Base-by-base conservation (phyloP, 2,329 filamentous ascomycete species). In the Penicillium sp. region DNA sequence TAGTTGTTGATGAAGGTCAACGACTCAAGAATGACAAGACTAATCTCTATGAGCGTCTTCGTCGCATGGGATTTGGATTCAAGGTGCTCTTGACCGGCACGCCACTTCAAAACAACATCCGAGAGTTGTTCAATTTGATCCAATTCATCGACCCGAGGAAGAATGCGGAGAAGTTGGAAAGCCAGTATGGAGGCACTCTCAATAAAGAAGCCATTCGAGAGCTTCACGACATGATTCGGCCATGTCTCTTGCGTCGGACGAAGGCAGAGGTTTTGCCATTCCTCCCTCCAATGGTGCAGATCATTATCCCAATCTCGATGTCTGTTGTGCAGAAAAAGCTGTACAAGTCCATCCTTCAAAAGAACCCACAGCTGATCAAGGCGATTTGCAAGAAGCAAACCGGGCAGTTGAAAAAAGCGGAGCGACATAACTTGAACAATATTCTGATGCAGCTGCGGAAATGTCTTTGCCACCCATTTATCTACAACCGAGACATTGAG, bases 251-350 rank as follows among this genome's bases (percentile, higher is more conserved):
- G 29, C 82, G 87, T 43, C 86, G 94, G 41, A 97, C 94, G 2
- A 99, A 99, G 70, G 86, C 86, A 11, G 87, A 93, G 57, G 93
- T 97, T 0, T 79, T 99, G 48, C 93, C 90, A 36, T 96, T 97
- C 72, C 78, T 99, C 9, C 94, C 94, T 0, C 87, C 93, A 0
- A 91, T 99, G 84, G 88, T 89, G 1, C 93, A 97, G 67, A 91
- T 99, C 63, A 97, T 99, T 58, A 77, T 99, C 4, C 94, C 94
- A 0, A 87, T 99, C n/a, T 92, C 90, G 2, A 97, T 97, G 92
- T 92, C 90, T 1, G 80, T 91, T 13, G 79, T 99, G 11, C 95
- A 99, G 70, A 94, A 96, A 77, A 94, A 91, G 68, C 81, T 99
- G 0, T 96, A 94, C 76, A 94, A 92, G 68, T 95, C 89, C 2